Evolutionary conservation across 345 rosid genomes (phyloP), one percentile per base, ranked within the genome.

Genomic region (Melaleuca quinquenervia): DNA sequence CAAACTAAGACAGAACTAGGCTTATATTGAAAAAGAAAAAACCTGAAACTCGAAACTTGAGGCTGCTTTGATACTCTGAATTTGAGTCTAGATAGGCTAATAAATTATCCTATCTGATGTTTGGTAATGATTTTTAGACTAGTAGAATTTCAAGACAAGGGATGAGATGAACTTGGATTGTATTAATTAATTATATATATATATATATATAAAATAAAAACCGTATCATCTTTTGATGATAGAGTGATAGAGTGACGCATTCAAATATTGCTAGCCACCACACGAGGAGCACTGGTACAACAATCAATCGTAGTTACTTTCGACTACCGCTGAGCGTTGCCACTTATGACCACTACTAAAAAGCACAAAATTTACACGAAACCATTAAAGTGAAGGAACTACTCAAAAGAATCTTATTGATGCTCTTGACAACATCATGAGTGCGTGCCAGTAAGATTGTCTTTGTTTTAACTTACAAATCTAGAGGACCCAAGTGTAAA

Each of bases 51-150:
- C 5, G 13, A 64, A 32, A 22, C 20, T 32, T 7, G 18, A 16
- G 21, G 45, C 2, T 64, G 44, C 3, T 32, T 64, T 32, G 45
- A 5, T 64, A 32, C 1, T 64, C 3, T 1, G 0, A 6, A 64
- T 41, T 64, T 32, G 48, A 64, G 45, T 8, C 18, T 1, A 11
- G 6, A 64, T 64, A 32, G 13, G 3, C 18, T 64, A 64, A 64
- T 6, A 18, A 64, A 64, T 32, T 8, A 32, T 32, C 78, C 2
- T 32, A 32, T 64, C 8, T 1, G 1, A 0, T 18, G 20, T 64
- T 2, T 2, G 22, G 11, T 5, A 11, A 18, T 8, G 6, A 32
- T 3, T 0, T 64, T 32, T 2, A 0, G 7, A 8, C 24, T 6
- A 20, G 45, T 16, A 3, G 18, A 70, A 70, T 70, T 32, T 70